Conservation (phyloP, 768 basidiomycete species). For the Hericium rajendrae region DNA sequence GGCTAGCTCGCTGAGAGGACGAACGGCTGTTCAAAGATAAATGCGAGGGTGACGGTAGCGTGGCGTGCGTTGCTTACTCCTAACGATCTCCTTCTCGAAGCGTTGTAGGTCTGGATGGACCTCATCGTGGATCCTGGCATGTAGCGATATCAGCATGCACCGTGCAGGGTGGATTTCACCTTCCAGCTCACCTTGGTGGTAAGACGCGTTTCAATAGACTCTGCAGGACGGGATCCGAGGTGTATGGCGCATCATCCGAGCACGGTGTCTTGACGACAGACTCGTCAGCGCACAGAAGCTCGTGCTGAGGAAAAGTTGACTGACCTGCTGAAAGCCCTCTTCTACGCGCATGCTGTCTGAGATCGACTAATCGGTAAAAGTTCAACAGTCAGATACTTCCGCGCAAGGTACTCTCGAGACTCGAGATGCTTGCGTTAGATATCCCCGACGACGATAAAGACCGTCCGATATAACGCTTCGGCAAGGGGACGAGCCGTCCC, state of each 20-base stretch:
- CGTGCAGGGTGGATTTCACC: background rate
- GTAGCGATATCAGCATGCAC: background rate
- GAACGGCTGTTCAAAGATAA: slow-evolving; percentile 34
- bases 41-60: background rate
- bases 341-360: slow-evolving; percentile 44
- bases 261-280: slow-evolving; percentile 34
- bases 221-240: slow-evolving; percentile 53
- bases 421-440: background rate
- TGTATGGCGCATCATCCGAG: slow-evolving; percentile 49
- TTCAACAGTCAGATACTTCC: background rate
- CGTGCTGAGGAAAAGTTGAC: slow-evolving; percentile 4
- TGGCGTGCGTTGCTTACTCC: slow-evolving; percentile 28
- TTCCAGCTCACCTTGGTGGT: slow-evolving; percentile 31
- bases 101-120: slow-evolving; percentile 53
- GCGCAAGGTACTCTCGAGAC: background rate
- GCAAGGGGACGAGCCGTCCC: too few relatives aligned
- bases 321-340: slow-evolving; percentile 56
- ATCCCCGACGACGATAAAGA: too few relatives aligned
- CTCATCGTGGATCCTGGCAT: slow-evolving; percentile 32
- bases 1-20: slow-evolving; percentile 33
- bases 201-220: slow-evolving; percentile 47
- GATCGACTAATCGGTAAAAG: background rate
- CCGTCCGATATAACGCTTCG: too few relatives aligned
- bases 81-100: slow-evolving; percentile 46
- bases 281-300: background rate